Percentiles rank a stretch among this genome's conserved stretches.
Conservation (phyloP, 1,139 yeast species). For the Pichia sorboxylosa region DNA sequence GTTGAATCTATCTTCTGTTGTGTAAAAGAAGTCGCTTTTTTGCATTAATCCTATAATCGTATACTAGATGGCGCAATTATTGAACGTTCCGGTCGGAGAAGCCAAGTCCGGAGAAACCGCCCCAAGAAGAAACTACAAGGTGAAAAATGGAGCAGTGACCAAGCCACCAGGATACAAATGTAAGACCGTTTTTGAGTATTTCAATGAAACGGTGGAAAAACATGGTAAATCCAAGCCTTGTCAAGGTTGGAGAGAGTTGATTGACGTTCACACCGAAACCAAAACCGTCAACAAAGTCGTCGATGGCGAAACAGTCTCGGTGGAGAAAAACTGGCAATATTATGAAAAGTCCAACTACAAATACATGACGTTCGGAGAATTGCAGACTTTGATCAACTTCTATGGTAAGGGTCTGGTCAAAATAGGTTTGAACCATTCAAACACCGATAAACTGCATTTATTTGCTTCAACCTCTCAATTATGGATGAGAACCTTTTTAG, state of each 20-base stretch:
- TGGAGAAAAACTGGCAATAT: conserved; percentile 79
- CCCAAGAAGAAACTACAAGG: conserved; percentile 66
- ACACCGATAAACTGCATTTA: conserved; percentile 59
- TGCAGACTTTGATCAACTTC: conserved; percentile 36
- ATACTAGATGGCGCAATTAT: conserved; percentile 1
- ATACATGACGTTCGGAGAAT: conserved; percentile 50
- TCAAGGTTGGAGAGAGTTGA: conserved; percentile 72
- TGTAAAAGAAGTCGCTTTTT: no score
- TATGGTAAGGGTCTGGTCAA: conserved; percentile 68
- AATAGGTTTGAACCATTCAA: conserved; percentile 59
- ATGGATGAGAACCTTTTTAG: conserved; percentile 87
- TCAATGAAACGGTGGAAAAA: conserved; percentile 50
- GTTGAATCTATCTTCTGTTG: no score
- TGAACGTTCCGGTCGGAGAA: conserved; percentile 65
- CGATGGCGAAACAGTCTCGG: conserved; percentile 61
- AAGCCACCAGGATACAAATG: conserved; percentile 47
- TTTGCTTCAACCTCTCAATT: conserved; percentile 76
- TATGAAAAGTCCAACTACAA: conserved; percentile 70
- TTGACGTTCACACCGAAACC: conserved; percentile 64
- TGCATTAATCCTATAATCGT: no score
- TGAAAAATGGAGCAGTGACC: conserved; percentile 41
- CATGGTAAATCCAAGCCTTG: conserved; percentile 40
- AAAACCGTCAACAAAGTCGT: conserved; percentile 65
- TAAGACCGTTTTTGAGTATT: conserved; percentile 58
- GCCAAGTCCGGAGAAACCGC: conserved; percentile 84